A percentile compares a stretch with the other conserved stretches of the same genome.
phyloP scores from a whole-genome alignment of 2,329 filamentous ascomycete genomes.

The Microdochium trichocladiopsis region DNA sequence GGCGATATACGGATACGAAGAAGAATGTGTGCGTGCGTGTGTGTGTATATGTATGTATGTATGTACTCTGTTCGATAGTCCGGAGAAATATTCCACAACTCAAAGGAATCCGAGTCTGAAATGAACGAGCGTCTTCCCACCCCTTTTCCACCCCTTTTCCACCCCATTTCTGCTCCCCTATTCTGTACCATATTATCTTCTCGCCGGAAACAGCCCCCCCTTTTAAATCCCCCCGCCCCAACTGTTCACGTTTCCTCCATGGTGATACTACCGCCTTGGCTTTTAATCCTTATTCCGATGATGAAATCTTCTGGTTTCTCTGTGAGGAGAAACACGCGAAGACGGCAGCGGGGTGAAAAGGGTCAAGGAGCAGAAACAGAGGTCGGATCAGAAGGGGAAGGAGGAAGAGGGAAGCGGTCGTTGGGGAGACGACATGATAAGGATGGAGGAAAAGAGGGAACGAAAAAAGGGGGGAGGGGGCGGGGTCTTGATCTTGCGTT shows the following conservation, averaged over 20 bases:
- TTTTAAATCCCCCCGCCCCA: no score
- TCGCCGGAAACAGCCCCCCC: no score
- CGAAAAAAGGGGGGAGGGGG: background rate
- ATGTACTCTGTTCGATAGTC: slow-evolving; percentile 62
- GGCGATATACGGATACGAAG: no score
- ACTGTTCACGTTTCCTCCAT: no score
- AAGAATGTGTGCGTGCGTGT: no score
- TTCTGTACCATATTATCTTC: background rate
- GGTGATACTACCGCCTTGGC: no score
- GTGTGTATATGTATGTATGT: slow-evolving; percentile 5
- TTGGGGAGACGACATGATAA: background rate
- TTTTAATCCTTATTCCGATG: background rate
- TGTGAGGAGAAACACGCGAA: background rate
- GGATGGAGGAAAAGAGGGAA: background rate
- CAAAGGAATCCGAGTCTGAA: slow-evolving; percentile 51
- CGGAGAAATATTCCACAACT: slow-evolving; percentile 44
- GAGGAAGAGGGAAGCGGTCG: background rate
- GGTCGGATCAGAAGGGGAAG: no score
- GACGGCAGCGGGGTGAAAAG: background rate
- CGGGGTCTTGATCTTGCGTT: slow-evolving; percentile 46
- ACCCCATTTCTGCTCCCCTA: background rate
- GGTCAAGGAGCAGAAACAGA: no score
- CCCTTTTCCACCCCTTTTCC: background rate
- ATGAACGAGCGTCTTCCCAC: slow-evolving; percentile 40
- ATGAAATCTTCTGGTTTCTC: background rate